Evolutionary conservation across 805 yeast genomes (phyloP).

Genomic region (Metschnikowia arizonensis): DNA sequence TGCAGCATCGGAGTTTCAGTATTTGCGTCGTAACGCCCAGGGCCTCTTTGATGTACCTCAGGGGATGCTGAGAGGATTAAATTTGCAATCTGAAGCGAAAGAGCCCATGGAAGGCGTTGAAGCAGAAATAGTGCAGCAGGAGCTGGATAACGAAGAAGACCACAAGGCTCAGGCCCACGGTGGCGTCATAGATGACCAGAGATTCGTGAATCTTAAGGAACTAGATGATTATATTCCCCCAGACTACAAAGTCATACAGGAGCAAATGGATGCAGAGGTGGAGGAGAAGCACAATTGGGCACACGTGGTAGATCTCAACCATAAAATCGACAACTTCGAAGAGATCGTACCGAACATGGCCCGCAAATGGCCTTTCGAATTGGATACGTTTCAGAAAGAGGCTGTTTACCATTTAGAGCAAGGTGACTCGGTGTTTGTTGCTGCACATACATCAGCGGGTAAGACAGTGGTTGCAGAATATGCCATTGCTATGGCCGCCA

Average conservation of each 20-base stretch:
- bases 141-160: not conserved
- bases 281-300: conserved; percentile 74
- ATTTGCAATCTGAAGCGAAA: conserved; percentile 15
- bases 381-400: conserved; percentile 94
- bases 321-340: conserved; percentile 74
- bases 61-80: conserved; percentile 73
- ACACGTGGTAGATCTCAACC: conserved; percentile 85
- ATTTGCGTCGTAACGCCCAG: conserved; percentile 58
- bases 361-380: conserved; percentile 87
- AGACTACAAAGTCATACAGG: conserved; percentile 27
- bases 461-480: conserved; percentile 98
- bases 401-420: conserved; percentile 95
- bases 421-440: conserved; percentile 97
- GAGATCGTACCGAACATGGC: conserved; percentile 94
- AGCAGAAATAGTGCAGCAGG: conserved; percentile 7
- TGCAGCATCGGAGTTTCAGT: conserved; percentile 18
- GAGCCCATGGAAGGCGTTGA: conserved; percentile 8
- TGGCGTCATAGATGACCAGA: conserved; percentile 2
- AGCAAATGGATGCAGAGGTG: conserved; percentile 22
- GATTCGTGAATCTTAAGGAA: conserved; percentile 29
- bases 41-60: conserved; percentile 84
- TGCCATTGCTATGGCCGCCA: conserved; percentile 93
- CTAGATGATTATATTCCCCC: conserved; percentile 42
- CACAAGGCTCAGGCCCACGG: not conserved
- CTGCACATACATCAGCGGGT: conserved; percentile 99